Evolutionary conservation across 2,329 filamentous ascomycete genomes (phyloP).

Genomic region (Sordariomycetes sp.): DNA sequence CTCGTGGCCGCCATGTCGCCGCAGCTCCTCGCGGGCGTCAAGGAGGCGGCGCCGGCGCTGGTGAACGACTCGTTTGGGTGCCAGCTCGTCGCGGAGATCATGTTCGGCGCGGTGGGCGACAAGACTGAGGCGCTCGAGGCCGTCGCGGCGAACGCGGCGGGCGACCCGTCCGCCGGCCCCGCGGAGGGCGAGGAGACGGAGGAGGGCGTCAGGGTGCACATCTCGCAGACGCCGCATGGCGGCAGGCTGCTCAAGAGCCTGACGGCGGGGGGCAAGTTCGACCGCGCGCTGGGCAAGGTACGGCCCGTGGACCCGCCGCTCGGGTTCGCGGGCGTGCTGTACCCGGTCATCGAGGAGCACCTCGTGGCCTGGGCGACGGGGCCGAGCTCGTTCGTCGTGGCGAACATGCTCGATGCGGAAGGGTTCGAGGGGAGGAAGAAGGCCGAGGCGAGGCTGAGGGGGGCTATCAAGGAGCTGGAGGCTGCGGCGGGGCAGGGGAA

Average conservation of each 20-base stretch:
- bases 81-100: slow-evolving; percentile 71
- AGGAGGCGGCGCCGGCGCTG: slow-evolving; percentile 52
- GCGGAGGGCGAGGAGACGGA: slow-evolving; percentile 25
- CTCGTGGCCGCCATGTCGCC: slow-evolving; percentile 63
- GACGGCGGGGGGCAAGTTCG: slow-evolving; percentile 79
- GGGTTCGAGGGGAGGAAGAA: slow-evolving; percentile 55
- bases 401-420: slow-evolving; percentile 65
- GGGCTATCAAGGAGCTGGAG: slow-evolving; percentile 58
- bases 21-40: slow-evolving; percentile 61
- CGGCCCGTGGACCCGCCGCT: slow-evolving; percentile 63
- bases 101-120: slow-evolving; percentile 64
- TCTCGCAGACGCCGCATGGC: slow-evolving; percentile 47
- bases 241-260: slow-evolving; percentile 85
- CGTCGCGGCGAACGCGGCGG: slow-evolving; percentile 48
- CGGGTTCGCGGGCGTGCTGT: slow-evolving; percentile 71
- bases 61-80: slow-evolving; percentile 69
- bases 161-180: slow-evolving; percentile 31
- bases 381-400: slow-evolving; percentile 72
- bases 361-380: slow-evolving; percentile 77
- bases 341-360: slow-evolving; percentile 62
- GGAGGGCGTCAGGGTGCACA: slow-evolving; percentile 27
- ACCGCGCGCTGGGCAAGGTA: slow-evolving; percentile 57
- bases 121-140: slow-evolving; percentile 64
- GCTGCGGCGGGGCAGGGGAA: slow-evolving; percentile 38
- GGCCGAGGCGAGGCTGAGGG: slow-evolving; percentile 56